Evolutionary conservation across 441 rosid species (phyloP).

Genomic region (Raphanus hybrid): DNA sequence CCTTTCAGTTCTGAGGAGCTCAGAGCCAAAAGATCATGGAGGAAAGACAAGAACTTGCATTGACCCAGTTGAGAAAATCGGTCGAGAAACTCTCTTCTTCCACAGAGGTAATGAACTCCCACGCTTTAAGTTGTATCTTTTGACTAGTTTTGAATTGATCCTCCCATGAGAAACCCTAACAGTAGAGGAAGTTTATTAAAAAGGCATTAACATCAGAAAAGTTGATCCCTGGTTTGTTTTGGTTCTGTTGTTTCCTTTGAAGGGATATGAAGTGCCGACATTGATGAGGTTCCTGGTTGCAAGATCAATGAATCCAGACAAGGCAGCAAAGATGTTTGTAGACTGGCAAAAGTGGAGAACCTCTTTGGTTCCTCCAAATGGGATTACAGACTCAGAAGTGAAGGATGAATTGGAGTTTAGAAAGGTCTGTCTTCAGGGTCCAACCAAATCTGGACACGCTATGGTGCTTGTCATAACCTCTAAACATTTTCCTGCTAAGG

Average conservation of each 20-base stretch:
- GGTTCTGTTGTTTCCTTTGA: constrained; percentile 13
- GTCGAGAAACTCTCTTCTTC: constrained; percentile 69
- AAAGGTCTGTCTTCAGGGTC: constrained; percentile 68
- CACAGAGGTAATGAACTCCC: constrained; percentile 51
- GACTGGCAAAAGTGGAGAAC: constrained; percentile 89
- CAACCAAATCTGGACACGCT: constrained; percentile 60
- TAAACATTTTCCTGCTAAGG: constrained; percentile 75
- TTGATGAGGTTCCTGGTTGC: constrained; percentile 85
- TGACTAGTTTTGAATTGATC: neutral
- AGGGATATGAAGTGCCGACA: constrained; percentile 68
- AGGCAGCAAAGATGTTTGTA: constrained; percentile 88
- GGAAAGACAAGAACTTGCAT: constrained; percentile 50
- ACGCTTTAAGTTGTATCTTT: neutral
- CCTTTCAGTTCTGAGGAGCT: no score
- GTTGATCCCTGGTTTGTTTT: neutral
- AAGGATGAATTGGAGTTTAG: constrained; percentile 56
- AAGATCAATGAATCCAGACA: constrained; percentile 82
- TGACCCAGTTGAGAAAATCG: constrained; percentile 75
- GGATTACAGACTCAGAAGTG: constrained; percentile 74
- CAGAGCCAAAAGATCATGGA: constrained; percentile 51
- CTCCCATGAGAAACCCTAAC: neutral
- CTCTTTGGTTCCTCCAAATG: constrained; percentile 64
- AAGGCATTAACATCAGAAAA: neutral
- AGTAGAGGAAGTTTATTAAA: constrained; percentile 18
- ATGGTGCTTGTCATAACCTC: constrained; percentile 50